Evolutionary conservation across 345 rosid species (phyloP).

Genomic region (Populus davidiana): DNA sequence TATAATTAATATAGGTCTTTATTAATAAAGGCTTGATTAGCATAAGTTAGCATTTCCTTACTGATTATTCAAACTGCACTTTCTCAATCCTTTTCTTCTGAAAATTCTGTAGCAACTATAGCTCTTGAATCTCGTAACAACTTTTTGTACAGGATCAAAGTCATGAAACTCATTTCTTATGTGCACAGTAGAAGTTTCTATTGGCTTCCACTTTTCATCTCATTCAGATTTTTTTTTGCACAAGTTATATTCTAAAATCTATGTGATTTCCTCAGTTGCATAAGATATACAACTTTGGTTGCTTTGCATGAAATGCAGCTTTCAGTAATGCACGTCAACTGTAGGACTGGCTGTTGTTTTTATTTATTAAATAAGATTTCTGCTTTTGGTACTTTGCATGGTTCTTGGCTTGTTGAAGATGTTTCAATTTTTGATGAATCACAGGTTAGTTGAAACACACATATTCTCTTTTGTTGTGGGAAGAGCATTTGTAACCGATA

Average conservation of each 20-base stretch:
- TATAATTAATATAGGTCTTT: not conserved
- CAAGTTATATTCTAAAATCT: not conserved
- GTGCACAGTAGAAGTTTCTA: not conserved
- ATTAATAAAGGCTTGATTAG: not conserved
- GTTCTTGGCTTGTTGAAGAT: conserved; percentile 23
- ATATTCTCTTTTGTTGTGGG: conserved; percentile 98
- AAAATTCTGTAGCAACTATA: not conserved
- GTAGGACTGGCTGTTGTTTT: not conserved
- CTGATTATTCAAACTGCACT: not conserved
- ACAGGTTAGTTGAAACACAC: conserved; percentile 99
- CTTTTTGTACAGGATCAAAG: not conserved
- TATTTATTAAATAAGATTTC: conserved; percentile 8
- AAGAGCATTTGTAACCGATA: conserved; percentile 98
- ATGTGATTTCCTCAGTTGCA: not conserved
- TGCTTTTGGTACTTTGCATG: conserved; percentile 13
- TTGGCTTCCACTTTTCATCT: not conserved
- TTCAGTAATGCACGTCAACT: not conserved
- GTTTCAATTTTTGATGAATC: conserved; percentile 31
- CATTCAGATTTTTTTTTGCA: not conserved
- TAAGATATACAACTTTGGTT: not conserved
- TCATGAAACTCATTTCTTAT: not conserved
- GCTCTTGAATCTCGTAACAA: not conserved
- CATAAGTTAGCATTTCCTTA: not conserved
- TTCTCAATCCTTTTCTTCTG: not conserved
- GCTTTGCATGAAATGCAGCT: not conserved